Base-by-base conservation (phyloP, 108 stramenopile species). In the Stephanodiscus minutulus region DNA sequence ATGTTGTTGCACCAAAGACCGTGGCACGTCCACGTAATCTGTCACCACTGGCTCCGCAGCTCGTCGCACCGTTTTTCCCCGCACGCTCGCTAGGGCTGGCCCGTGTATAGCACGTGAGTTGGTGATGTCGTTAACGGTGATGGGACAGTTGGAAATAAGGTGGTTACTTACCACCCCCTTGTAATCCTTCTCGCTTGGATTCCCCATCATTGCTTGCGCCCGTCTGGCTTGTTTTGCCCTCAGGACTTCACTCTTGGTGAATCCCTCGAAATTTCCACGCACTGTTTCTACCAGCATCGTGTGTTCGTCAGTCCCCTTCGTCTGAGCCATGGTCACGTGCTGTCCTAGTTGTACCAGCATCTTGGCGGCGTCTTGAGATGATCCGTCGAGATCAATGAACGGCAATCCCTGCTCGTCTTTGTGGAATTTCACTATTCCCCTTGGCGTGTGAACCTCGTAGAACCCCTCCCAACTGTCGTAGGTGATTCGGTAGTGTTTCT, bases 61-160 rank as follows among this genome's bases (percentile, higher is more conserved):
- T 29, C 35, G 7, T 11, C 80, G 31, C 5, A 27, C 20, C 25
- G 74, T 76, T 39, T 70, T 70, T 31, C 80, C 80, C 35, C 67
- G 56, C 55, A 79, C 25, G n/a, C 61, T 48, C 50, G 47, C 67
- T 7, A 74, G 56, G 13, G 56, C n/a, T 21, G 73, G 80, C 28
- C 80, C 80, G 66, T 66, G 75, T 12, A 81, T 58, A 5, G 24
- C 55, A 13, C 54, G 22, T 18, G 75, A 53, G 22, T 70, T 49
- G 17, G 43, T 29, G 13, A 82, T 13, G 44, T 70, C n/a, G n/a
- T n/a, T n/a, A n/a, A n/a, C n/a, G n/a, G n/a, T n/a, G n/a, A n/a
- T n/a, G n/a, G n/a, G n/a, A n/a, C n/a, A n/a, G n/a, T n/a, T n/a
- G n/a, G n/a, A n/a, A n/a, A n/a, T 70, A 13, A 68, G 18, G 31